These are phyloP conservation scores for Sherardia arvensis DNA, from an alignment of 257 asterid genomes.

Conservation along the genomic window DNA sequence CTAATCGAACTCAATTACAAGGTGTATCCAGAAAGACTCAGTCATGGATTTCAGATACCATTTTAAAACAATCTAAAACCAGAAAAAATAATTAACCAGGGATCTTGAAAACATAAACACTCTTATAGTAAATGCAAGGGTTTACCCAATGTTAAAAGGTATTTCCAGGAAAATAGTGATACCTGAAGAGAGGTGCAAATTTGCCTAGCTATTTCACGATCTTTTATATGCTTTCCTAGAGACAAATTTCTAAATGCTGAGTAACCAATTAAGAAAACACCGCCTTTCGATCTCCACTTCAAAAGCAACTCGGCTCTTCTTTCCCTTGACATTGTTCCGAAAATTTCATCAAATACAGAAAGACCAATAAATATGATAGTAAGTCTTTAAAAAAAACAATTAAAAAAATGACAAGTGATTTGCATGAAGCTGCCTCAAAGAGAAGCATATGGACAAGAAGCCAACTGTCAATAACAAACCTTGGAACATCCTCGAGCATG, in stretches of 20 bases:
- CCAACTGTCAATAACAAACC: conserved; percentile 28
- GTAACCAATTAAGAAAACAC: conserved; percentile 83
- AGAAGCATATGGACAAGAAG: background rate
- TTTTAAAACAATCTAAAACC: background rate
- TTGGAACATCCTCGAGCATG: conserved; percentile 93
- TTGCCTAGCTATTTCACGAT: conserved; percentile 72
- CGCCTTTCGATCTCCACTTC: conserved; percentile 91
- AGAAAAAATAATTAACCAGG: background rate
- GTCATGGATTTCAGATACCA: background rate
- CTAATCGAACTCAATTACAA: background rate
- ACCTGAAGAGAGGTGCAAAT: conserved; percentile 82
- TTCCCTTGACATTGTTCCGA: conserved; percentile 47
- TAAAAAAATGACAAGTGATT: background rate
- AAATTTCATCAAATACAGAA: conserved; percentile 5
- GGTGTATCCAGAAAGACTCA: background rate
- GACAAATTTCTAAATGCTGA: conserved; percentile 81
- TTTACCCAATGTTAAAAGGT: background rate
- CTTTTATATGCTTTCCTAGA: conserved; percentile 82
- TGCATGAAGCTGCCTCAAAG: background rate
- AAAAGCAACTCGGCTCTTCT: conserved; percentile 57
- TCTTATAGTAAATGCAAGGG: background rate
- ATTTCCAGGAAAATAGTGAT: background rate
- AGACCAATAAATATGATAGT: background rate
- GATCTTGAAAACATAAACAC: background rate
- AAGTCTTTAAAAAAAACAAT: no score